These are phyloP conservation scores for Lumnitzera littorea DNA, from an alignment of 345 rosid species.

Conservation along the genomic window DNA sequence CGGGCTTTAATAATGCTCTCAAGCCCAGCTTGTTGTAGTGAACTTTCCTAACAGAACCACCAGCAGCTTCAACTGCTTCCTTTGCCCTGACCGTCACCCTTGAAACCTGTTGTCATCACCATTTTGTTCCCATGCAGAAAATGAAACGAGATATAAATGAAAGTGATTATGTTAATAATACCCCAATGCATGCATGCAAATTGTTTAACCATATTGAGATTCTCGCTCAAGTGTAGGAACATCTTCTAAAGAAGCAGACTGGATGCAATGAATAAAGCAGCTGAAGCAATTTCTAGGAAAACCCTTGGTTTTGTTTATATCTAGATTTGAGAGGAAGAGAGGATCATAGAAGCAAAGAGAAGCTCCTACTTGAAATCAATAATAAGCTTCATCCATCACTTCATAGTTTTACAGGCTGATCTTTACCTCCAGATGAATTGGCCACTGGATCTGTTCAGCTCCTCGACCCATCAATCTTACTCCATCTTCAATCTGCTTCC, in stretches of 20 bases:
- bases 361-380: background rate
- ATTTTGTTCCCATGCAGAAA: background rate
- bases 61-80: constrained; percentile 82
- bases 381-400: background rate
- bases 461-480: constrained; percentile 97
- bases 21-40: constrained; percentile 88
- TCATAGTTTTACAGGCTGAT: background rate
- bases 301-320: no score
- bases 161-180: no score
- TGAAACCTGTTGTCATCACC: constrained; percentile 45
- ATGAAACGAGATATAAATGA: no score
- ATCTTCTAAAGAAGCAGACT: no score
- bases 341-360: background rate
- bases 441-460: constrained; percentile 83
- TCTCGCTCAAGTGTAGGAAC: no score
- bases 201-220: no score
- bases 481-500: constrained; percentile 89
- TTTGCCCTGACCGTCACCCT: constrained; percentile 90
- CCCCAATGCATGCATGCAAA: no score
- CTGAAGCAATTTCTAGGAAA: no score
- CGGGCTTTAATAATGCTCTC: constrained; percentile 78
- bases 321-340: background rate
- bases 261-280: no score
- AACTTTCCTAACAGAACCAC: constrained; percentile 85
- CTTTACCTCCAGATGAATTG: constrained; percentile 87